Base-by-base conservation (phyloP, 371 early-diverging fungal genomes). In the Capillidium heterosporum region DNA sequence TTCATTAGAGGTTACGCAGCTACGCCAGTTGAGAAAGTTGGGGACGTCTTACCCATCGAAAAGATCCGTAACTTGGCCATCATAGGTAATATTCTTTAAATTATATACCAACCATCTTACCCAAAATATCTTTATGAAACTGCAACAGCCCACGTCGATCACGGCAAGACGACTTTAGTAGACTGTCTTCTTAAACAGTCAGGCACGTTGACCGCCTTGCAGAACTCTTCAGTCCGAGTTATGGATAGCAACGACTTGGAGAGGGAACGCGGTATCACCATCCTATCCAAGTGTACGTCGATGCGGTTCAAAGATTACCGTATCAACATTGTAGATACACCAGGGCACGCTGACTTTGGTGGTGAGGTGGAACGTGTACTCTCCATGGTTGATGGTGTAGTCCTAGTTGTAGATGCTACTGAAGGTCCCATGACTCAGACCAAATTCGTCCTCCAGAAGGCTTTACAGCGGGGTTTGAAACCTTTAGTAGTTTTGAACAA, bases 111-210 rank as follows among this genome's bases (percentile, higher is more conserved):
- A 19, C 29, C 39, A 17, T 53, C 48, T 39, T 49, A 24, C 26
- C 40, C 41, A 21, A 39, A 29, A 31, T 19, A 1, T n/a, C 1
- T 60, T n/a, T 39, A 31, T 28, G 4, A 7, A 35, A 35, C 55
- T 58, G 63, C 17, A 65, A 66, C 76, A 63, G 96, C 96, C 5
- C 96, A 96, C 66, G 94, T 96, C 40, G 97, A 95, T 68, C 94
- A 93, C 59, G 95, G 97, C 56, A 99, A 99, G 70, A 99, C 99
- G 0, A 98, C 99, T 1, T 72, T 99, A 11, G 89, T 95, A n/a
- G 99, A 99, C 67, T 84, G 88, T 50, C 71, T 99, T 24, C 68
- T 99, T 29, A 87, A 98, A 5, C 72, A 70, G 55, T 64, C 66
- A 4, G 69, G 69, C 60, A 62, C 69, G 15, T 44, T 57, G 31